Base-by-base conservation (phyloP, 768 basidiomycete genomes). In the Chalciporus chontae region DNA sequence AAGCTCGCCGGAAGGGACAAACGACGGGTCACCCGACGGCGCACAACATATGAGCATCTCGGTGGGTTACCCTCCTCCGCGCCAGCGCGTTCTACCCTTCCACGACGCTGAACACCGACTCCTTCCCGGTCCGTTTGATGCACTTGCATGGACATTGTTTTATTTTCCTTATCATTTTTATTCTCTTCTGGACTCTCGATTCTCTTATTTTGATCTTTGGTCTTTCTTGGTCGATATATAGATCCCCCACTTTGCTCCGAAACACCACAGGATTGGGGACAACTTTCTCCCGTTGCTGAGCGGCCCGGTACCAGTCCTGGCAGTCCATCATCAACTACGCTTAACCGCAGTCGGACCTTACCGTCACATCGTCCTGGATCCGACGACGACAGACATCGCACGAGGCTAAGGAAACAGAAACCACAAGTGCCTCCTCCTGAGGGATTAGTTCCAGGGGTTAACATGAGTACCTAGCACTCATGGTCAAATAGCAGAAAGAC, bases 321-420 rank as follows among this genome's bases (percentile, higher is more conserved):
- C 24, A 70, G 58, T 36, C 65, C 64, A 43, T 69, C 61, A 32
- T 61, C 63, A 13, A 63, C 66, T 8, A 62, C 71, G 3, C 67
- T 69, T 13, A 73, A 70, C 43, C 75, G 87, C 21, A 86, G 87
- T 60, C 76, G 80, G 48, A 90, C 87, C 32, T 48, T 90, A 40
- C 87, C 87, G 56, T 65, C 48, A 11, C 60, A 60, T 18, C 54
- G 59, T 32, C 32, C 48, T 26, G 36, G 47, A 24, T 18, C 57
- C 50, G 67, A 71, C 45, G 72, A 78, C 15, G 73, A 69, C 43
- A 69, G 60, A 56, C 71, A 55, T 49, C 69, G 66, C 26, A 56
- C 68, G 31, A 67, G 74, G 50, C 64, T 80, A 43, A 73, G 72
- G 59, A 83, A 81, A 58, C 78, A 80, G 59, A 78, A 74, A 58